Base-by-base conservation (phyloP, 2,329 filamentous ascomycete genomes). In the Aphanocladium album region DNA sequence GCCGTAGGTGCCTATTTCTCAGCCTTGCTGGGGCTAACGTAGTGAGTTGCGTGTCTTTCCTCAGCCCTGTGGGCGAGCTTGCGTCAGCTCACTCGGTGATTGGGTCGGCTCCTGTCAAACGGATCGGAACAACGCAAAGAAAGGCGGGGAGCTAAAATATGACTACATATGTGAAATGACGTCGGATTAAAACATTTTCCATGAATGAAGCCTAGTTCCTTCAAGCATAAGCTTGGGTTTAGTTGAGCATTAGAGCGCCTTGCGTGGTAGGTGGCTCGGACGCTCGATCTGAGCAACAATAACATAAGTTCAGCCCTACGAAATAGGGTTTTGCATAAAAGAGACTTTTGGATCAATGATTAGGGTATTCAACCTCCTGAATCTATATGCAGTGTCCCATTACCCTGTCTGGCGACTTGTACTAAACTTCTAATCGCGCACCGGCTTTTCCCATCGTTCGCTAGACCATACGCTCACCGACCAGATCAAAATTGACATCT, bases 401-500 rank as follows among this genome's bases (percentile, higher is more conserved):
- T 37, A 5, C 14, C 17, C 6, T 25, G n/a, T 50, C 17, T n/a
- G 12, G 17, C 27, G 11, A 19, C 23, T 19, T 8, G 12, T 45
- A 27, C 25, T 30, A 7, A 27, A n/a, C n/a, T 21, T 23, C 3
- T 9, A 6, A 8, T n/a, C n/a, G 19, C 17, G 3, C n/a, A n/a
- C 6, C 6, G 9, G 16, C 39, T 14, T 6, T 30, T n/a, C n/a
- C n/a, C 5, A 3, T 16, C 23, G 6, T 45, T 30, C 21, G 19
- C 35, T 33, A 52, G 14, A 62, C 35, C 45, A 50, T 57, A 23
- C 49, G 47, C n/a, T 71, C 69, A 50, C 68, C 67, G 61, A 72
- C 75, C 11, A 80, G 71, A 63, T 84, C 78, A 63, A 86, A 83
- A 66, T 86, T 85, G 59, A 89, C 83, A 67, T 92, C 89, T 69